Base-by-base conservation (phyloP, 768 basidiomycete genomes). In the Chlorophyllum brunneum region DNA sequence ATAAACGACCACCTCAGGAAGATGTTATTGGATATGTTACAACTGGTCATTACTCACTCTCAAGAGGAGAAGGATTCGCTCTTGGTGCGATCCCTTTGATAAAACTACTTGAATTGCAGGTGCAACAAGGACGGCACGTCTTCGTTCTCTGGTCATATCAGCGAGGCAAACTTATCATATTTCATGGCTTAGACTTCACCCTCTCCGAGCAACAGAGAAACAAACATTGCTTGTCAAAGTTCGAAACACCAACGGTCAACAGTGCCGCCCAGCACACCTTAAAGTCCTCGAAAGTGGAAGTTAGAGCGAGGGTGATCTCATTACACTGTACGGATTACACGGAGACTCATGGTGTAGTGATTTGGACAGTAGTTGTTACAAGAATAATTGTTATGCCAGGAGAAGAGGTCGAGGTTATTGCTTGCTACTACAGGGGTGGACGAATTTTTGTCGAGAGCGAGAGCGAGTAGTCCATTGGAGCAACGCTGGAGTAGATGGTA, bases 11-110 rank as follows among this genome's bases (percentile, higher is more conserved):
- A 4, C 59, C 70, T 1, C 62, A 73, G 41, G 63, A 70, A 2
- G 62, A 68, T 2, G 74, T 89, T 22, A 81, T 95, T 47, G 95
- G 95, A 0, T 90, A 88, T 60, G 76, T 93, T 16, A 92, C 92
- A 0, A 85, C 88, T 2, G 95, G 94, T 0, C 84, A 83, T 54
- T 87, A 80, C 63, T 95, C 94, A 1, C 75, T 98, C 6, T 76
- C 82, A 0, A 78, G 83, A 24, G 95, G 95, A 0, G 70, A 79
- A 54, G 93, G 91, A 0, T 81, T 82, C 59, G 94, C 81, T 2
- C 74, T 97, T 10, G 95, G 85, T 15, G 81, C 85, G 0, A 67
- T 98, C 15, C 72, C 89, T 2, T 62, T 94, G 10, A 60, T 65
- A 23, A 69, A 69, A 48, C 68, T 83, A 30, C 58, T 86, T 22